Base-by-base conservation (phyloP, 2,329 filamentous ascomycete genomes). In the Nothomitra cinnamomea region DNA sequence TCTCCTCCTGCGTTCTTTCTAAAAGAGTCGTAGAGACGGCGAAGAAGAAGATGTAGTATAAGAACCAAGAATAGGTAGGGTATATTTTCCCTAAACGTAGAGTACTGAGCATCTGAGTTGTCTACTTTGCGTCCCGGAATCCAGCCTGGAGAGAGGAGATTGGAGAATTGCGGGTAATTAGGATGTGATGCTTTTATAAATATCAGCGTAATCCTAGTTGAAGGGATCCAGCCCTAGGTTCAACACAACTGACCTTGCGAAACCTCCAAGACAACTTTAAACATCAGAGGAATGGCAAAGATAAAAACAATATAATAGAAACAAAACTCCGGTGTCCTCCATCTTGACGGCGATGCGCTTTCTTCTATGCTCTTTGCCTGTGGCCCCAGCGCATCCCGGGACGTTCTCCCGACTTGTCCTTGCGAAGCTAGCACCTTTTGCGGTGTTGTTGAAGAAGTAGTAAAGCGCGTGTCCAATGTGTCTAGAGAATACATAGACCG, bases 91-190 rank as follows among this genome's bases (percentile, higher is more conserved):
- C 94, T 82, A 64, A 98, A 95, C 38, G 79, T 81, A 55, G 76
- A 72, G 68, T 96, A 98, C 67, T 98, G 92, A 32, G 77, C 68
- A 69, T 98, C 92, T 40, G 88, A 92, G 58, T 88, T 81, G 69
- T 98, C 92, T 57, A 96, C 87, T 75, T 87, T 87, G 56, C 90
- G 84, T 24, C 90, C 90, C 6, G 84, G 85, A 55, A 98, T 85
- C 92, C 92, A 98, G 60, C 92, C 94, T 7, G 80, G 75, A 1
- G 80, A 81, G 15, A 98, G 76, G 40, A 82, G 72, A 56, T 72
- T 71, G 57, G 83, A 75, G 64, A 82, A 95, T 60, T 82, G 85
- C 55, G 74, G 65, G 64, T 92, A 98, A 59, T 85, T 81, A 3
- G 87, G 85, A 64, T 95, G 84, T 36, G 80, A 82, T 56, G 83